Percentiles rank a stretch among this genome's conserved stretches.
Evolutionary conservation across 768 basidiomycete genomes (phyloP).

Genomic region (Asterophora parasitica): DNA sequence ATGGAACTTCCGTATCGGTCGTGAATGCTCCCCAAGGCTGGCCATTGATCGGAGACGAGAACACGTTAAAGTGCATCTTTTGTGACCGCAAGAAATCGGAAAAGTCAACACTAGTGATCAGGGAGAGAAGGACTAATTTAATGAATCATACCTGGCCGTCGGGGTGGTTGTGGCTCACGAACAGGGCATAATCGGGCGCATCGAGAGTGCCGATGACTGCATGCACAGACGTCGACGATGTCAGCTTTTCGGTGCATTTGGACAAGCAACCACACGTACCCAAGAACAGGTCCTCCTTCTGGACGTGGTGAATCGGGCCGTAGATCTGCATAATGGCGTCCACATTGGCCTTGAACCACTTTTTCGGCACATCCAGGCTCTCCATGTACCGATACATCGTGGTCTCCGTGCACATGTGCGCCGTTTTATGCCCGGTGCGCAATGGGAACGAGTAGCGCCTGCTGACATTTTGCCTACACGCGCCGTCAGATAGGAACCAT

Average conservation of each 20-base stretch:
- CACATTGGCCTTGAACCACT: slow-evolving; percentile 71
- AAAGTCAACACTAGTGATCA: background rate
- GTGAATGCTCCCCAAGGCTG: slow-evolving; percentile 75
- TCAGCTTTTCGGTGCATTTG: background rate
- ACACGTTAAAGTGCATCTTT: slow-evolving; percentile 69
- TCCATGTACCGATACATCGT: slow-evolving; percentile 67
- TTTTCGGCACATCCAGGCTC: slow-evolving; percentile 55
- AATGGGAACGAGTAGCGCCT: slow-evolving; percentile 58
- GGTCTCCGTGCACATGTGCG: slow-evolving; percentile 65
- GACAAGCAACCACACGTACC: slow-evolving; percentile 25
- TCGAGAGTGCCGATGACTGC: slow-evolving; percentile 66
- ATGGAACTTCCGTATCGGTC: slow-evolving; percentile 43
- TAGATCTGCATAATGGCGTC: slow-evolving; percentile 58
- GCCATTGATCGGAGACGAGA: slow-evolving; percentile 42
- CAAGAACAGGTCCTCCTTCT: slow-evolving; percentile 56
- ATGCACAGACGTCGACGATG: slow-evolving; percentile 8
- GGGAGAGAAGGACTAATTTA: background rate
- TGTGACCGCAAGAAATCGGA: background rate
- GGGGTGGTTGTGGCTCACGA: slow-evolving; percentile 69
- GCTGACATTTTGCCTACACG: slow-evolving; percentile 37
- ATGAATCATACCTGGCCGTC: slow-evolving; percentile 44
- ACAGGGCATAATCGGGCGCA: slow-evolving; percentile 66
- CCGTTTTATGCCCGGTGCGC: slow-evolving; percentile 58
- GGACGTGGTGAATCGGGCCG: slow-evolving; percentile 41
- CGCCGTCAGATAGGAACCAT: background rate